Conservation (phyloP, 352 stramenopile species). For the Pythium coloratum region DNA sequence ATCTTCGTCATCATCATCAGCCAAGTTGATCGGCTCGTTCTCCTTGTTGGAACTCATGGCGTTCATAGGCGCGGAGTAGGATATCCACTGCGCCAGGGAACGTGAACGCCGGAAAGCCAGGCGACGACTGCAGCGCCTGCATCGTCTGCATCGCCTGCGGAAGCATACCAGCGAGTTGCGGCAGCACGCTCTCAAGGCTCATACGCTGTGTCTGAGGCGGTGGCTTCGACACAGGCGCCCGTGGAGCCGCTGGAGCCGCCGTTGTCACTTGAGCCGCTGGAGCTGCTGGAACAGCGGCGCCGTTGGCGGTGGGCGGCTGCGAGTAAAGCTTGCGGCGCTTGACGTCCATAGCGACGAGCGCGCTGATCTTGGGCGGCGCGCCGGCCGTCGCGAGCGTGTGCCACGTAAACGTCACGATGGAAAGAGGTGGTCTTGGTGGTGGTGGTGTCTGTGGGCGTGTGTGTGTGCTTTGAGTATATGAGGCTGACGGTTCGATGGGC, state of each 20-base stretch:
- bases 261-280: too few relatives aligned
- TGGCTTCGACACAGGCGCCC: too few relatives aligned
- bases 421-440: background rate
- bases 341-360: background rate
- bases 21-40: background rate
- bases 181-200: background rate
- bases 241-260: background rate
- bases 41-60: constrained; percentile 1
- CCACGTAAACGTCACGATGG: constrained; percentile 14
- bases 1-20: constrained; percentile 1
- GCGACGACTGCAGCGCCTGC: too few relatives aligned
- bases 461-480: too few relatives aligned
- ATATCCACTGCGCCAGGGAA: constrained; percentile 22
- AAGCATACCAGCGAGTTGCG: too few relatives aligned
- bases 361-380: background rate
- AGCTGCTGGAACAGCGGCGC: background rate
- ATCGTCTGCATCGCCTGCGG: too few relatives aligned
- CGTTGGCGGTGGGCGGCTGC: background rate
- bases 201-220: background rate
- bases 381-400: constrained; percentile 6
- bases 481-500: background rate
- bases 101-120: constrained; percentile 4
- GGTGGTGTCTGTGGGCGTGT: background rate
- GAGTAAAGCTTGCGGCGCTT: constrained; percentile 7
- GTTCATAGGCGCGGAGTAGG: constrained; percentile 6